Evolutionary conservation across 177 flowering plant genomes (phyloP).

Genomic region (Vitis hybrid): DNA sequence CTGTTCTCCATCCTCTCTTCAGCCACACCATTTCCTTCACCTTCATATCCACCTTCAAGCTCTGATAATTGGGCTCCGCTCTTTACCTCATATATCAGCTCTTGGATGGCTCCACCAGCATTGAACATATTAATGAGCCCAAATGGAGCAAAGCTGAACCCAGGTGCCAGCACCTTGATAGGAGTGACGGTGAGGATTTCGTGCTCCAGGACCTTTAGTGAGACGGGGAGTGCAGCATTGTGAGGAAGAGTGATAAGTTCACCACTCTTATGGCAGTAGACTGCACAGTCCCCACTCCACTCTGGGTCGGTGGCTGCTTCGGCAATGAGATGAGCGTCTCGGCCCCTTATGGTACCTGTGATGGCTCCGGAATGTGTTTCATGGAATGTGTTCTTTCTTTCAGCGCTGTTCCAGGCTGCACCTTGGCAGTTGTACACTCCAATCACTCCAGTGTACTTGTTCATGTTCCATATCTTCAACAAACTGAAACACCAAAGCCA

Average conservation of each 20-base stretch:
- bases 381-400: constrained; percentile 75
- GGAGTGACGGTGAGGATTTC: constrained; percentile 62
- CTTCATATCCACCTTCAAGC: constrained; percentile 18
- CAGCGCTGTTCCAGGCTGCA: constrained; percentile 81
- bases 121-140: constrained; percentile 67
- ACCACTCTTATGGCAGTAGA: constrained; percentile 42
- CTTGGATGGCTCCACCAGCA: constrained; percentile 87
- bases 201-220: constrained; percentile 60
- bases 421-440: constrained; percentile 99
- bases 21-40: constrained; percentile 15
- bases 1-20: constrained; percentile 30
- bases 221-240: constrained; percentile 46
- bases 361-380: constrained; percentile 46
- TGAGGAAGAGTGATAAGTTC: constrained; percentile 42
- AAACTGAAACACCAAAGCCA: constrained; percentile 43
- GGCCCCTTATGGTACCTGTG: constrained; percentile 51
- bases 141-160: constrained; percentile 53
- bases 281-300: constrained; percentile 62
- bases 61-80: constrained; percentile 26
- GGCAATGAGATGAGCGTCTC: constrained; percentile 64
- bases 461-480: constrained; percentile 98
- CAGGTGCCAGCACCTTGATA: constrained; percentile 38
- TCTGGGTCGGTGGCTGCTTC: constrained; percentile 47
- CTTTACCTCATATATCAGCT: constrained; percentile 50
- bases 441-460: constrained; percentile 85